These are phyloP conservation scores for Neopestalotiopsis sp. DNA, from an alignment of 2,329 filamentous ascomycete genomes.

Conservation along the genomic window DNA sequence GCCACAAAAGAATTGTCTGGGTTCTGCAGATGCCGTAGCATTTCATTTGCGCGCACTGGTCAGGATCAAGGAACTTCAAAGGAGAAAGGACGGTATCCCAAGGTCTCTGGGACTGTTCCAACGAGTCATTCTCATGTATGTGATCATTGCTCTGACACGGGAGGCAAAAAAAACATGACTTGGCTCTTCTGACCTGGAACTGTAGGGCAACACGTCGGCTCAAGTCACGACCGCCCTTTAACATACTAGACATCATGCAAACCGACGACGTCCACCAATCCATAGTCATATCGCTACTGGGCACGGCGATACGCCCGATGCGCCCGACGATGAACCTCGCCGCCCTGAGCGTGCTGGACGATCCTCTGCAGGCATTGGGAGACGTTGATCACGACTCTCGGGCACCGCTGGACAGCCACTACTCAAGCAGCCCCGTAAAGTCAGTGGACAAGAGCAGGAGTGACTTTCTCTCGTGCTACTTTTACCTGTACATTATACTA, in stretches of 20 bases:
- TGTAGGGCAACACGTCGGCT: conserved; percentile 46
- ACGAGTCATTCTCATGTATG: conserved; percentile 48
- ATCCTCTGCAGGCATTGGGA: conserved; percentile 30
- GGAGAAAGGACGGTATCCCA: conserved; percentile 30
- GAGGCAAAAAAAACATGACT: neutral
- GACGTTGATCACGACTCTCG: conserved; percentile 29
- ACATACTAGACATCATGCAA: conserved; percentile 42
- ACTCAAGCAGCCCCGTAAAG: conserved; percentile 23
- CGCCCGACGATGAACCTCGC: conserved; percentile 42
- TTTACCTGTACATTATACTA: conserved; percentile 51
- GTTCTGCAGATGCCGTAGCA: conserved; percentile 47
- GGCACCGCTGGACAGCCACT: conserved; percentile 23
- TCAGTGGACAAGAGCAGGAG: conserved; percentile 45
- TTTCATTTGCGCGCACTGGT: conserved; percentile 47
- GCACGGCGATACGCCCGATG: conserved; percentile 48
- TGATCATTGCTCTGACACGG: conserved; percentile 10
- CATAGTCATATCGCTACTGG: conserved; percentile 49
- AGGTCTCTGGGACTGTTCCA: conserved; percentile 43
- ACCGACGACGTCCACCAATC: conserved; percentile 49
- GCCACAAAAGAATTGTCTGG: conserved; percentile 44
- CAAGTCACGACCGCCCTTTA: conserved; percentile 42
- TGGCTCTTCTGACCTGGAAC: neutral
- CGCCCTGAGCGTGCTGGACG: conserved; percentile 30
- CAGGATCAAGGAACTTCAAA: conserved; percentile 37
- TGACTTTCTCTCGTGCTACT: conserved; percentile 52